phyloP scores from a whole-genome alignment of 2,329 filamentous ascomycete genomes.

The Talaromyces sp. region DNA sequence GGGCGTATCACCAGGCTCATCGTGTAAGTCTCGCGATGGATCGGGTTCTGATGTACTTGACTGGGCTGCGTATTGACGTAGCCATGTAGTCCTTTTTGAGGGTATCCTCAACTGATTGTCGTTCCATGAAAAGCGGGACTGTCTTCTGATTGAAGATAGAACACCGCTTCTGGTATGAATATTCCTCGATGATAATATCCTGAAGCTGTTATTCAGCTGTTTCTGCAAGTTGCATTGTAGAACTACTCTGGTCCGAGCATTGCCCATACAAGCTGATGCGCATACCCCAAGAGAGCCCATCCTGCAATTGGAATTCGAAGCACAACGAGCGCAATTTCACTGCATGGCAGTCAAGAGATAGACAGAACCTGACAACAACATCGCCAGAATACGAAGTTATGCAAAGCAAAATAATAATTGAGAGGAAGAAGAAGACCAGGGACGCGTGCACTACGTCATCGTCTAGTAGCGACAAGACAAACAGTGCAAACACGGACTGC shows the following conservation, averaged over 20 bases:
- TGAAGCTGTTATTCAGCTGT: not conserved
- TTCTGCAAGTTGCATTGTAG: conserved; percentile 2
- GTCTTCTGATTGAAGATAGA: not conserved
- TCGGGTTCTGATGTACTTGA: not conserved
- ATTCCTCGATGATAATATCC: not conserved
- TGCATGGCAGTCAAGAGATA: not conserved
- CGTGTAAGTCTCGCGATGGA: not conserved
- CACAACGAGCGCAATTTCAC: not conserved
- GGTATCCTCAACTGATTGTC: not conserved
- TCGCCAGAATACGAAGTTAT: not conserved
- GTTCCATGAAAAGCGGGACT: not conserved
- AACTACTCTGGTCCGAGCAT: not conserved
- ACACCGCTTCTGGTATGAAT: not conserved
- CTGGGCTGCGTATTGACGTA: not conserved
- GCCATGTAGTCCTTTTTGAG: not conserved
- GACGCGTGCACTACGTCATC: conserved; percentile 2
- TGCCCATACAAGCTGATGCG: not conserved
- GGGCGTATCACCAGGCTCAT: not conserved
- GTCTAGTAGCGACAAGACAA: not conserved
- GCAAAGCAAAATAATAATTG: not conserved
- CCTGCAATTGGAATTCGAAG: not conserved
- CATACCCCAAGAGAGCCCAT: not conserved
- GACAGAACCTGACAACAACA: not conserved
- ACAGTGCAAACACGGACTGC: conserved; percentile 14
- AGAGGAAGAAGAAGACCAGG: not conserved